Evolutionary conservation across 1,284 basidiomycete species (phyloP).

Genomic region (Agaricales sp.): DNA sequence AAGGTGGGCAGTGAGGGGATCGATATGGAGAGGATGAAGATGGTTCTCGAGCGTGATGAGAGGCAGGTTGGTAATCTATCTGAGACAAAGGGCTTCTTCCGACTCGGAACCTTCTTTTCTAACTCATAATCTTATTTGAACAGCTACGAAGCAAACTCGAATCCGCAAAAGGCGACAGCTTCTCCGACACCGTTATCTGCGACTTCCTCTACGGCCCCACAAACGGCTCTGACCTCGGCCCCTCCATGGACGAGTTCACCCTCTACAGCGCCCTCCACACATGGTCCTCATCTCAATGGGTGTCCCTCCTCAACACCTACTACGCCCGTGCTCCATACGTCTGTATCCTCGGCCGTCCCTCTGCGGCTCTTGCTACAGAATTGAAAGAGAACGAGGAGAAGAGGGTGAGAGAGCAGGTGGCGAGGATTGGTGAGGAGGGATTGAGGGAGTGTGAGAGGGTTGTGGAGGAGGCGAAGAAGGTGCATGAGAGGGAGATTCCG

Average conservation of each 20-base stretch:
- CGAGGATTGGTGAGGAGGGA: conserved; percentile 71
- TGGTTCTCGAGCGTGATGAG: conserved; percentile 83
- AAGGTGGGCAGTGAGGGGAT: conserved; percentile 71
- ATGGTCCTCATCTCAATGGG: conserved; percentile 80
- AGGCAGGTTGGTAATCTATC: conserved; percentile 48
- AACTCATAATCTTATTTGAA: too few relatives aligned
- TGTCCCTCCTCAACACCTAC: conserved; percentile 69
- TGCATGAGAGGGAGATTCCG: conserved; percentile 83
- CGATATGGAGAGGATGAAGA: conserved; percentile 87
- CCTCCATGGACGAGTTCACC: conserved; percentile 72
- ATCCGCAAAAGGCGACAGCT: conserved; percentile 67
- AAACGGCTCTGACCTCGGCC: conserved; percentile 74
- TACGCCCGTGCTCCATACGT: conserved; percentile 65
- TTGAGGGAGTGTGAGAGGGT: conserved; percentile 62
- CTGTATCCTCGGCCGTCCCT: conserved; percentile 82
- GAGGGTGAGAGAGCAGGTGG: conserved; percentile 64
- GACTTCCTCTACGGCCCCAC: conserved; percentile 86
- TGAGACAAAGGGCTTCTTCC: too few relatives aligned
- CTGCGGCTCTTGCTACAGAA: conserved; percentile 72
- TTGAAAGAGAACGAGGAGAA: conserved; percentile 79
- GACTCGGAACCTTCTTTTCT: too few relatives aligned
- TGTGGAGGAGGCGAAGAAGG: conserved; percentile 77
- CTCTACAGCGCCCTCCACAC: conserved; percentile 57
- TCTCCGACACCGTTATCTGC: conserved; percentile 63
- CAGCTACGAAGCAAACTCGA: conserved; percentile 70